Percentiles rank a stretch among this genome's conserved stretches.
phyloP scores from a whole-genome alignment of 208 protist genomes.

The Porcisia hertigi region DNA sequence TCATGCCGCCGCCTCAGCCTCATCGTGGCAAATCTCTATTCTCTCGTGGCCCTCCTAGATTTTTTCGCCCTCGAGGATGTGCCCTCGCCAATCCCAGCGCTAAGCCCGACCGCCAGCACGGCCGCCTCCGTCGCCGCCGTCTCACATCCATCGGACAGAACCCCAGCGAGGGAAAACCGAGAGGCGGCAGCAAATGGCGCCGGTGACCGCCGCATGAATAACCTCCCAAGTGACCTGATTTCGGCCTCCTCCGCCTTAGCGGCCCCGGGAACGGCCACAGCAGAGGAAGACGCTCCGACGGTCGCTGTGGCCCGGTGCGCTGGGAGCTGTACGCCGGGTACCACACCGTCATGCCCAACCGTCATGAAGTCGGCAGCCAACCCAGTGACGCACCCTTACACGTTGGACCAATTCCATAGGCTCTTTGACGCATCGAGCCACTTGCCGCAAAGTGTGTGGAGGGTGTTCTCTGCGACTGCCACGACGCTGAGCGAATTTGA shows the following conservation, averaged over 20 bases:
- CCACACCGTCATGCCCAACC: background rate
- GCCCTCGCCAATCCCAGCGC: background rate
- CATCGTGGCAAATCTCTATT: slow-evolving; percentile 29
- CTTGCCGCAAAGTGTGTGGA: slow-evolving; percentile 19
- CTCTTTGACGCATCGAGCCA: slow-evolving; percentile 17
- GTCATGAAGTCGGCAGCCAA: too few relatives aligned
- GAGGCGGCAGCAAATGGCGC: background rate
- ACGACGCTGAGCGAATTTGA: slow-evolving; percentile 19
- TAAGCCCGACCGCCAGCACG: background rate
- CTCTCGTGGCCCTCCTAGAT: slow-evolving; percentile 27
- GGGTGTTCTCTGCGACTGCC: slow-evolving; percentile 12
- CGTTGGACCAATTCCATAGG: slow-evolving; percentile 19
- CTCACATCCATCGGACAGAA: background rate
- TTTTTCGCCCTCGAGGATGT: slow-evolving; percentile 28
- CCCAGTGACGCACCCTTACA: slow-evolving; percentile 19
- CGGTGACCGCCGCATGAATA: background rate
- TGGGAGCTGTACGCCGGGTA: background rate
- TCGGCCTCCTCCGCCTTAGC: background rate
- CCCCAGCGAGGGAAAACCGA: background rate
- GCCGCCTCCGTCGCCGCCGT: background rate
- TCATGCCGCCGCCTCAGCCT: slow-evolving; percentile 13
- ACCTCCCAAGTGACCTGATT: background rate
- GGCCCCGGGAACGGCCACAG: background rate
- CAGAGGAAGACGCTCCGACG: slow-evolving; percentile 1
- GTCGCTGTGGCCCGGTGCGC: background rate